These are phyloP conservation scores for Sugiyamaella xylanicola DNA, from an alignment of 1,139 yeast species.

Conservation along the genomic window DNA sequence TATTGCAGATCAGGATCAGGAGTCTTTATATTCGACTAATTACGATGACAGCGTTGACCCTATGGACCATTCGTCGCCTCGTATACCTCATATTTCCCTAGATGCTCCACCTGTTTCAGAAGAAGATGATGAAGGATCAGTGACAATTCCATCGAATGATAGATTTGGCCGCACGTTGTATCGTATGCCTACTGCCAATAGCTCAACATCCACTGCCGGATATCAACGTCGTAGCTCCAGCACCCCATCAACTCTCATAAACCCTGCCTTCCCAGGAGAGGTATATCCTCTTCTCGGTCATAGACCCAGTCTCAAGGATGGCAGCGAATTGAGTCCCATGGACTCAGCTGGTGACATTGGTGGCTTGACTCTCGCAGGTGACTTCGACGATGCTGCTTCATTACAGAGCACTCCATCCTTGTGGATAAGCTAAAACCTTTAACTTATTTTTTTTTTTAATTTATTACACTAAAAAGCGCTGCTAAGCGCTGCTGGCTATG, in stretches of 20 bases:
- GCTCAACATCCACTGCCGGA: slow-evolving; percentile 8
- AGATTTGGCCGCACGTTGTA: slow-evolving; percentile 14
- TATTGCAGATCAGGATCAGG: slow-evolving; percentile 26
- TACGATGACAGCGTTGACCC: slow-evolving; percentile 17
- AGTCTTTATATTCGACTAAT: slow-evolving; percentile 1
- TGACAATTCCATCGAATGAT: slow-evolving; percentile 1
- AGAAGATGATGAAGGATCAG: neutral
- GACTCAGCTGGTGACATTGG: slow-evolving; percentile 30
- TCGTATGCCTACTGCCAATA: slow-evolving; percentile 11
- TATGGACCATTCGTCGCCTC: slow-evolving; percentile 7
- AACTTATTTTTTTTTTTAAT: slow-evolving; percentile 6
- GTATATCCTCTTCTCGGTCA: slow-evolving; percentile 24
- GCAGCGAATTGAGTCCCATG: slow-evolving; percentile 25
- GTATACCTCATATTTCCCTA: slow-evolving; percentile 3
- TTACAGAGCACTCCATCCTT: slow-evolving; percentile 30
- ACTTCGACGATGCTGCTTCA: slow-evolving; percentile 30
- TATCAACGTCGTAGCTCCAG: slow-evolving; percentile 19
- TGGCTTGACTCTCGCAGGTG: slow-evolving; percentile 20
- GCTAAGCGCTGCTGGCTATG: too few species aligned
- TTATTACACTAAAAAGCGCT: neutral
- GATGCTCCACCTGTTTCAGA: neutral
- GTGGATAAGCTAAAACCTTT: slow-evolving; percentile 27
- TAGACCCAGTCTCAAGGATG: slow-evolving; percentile 24
- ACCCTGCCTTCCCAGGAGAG: slow-evolving; percentile 20
- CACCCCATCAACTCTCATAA: slow-evolving; percentile 16